Evolutionary conservation across 352 stramenopile species (phyloP).

Genomic region (Globisporangium uncinulatum): DNA sequence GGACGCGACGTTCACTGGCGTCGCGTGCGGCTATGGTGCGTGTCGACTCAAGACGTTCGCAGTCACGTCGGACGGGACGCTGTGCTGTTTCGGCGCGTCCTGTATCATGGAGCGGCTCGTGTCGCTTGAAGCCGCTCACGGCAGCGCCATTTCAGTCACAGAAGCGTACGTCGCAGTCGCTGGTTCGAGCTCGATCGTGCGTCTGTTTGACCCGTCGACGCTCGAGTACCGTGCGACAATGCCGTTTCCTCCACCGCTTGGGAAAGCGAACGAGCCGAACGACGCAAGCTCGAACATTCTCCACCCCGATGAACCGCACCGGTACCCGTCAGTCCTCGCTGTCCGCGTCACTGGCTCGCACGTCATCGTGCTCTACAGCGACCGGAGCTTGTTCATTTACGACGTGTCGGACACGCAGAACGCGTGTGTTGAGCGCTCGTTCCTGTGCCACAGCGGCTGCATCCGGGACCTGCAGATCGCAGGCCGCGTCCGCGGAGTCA

Average conservation of each 20-base stretch:
- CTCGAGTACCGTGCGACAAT: constrained; percentile 70
- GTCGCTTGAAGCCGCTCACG: constrained; percentile 51
- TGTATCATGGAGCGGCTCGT: constrained; percentile 74
- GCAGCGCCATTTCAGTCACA: constrained; percentile 71
- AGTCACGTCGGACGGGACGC: constrained; percentile 57
- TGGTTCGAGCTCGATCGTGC: constrained; percentile 55
- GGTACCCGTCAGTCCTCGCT: constrained; percentile 52
- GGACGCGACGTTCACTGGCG: constrained; percentile 62
- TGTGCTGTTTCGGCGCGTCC: constrained; percentile 73
- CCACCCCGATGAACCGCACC: constrained; percentile 45
- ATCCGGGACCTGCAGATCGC: constrained; percentile 64
- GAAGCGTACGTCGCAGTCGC: constrained; percentile 66
- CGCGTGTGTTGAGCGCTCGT: constrained; percentile 54
- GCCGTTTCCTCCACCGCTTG: constrained; percentile 71
- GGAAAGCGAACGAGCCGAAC: constrained; percentile 24
- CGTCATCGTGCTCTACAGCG: constrained; percentile 66
- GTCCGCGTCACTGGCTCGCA: constrained; percentile 57
- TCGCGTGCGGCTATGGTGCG: constrained; percentile 49
- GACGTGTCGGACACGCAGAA: constrained; percentile 45
- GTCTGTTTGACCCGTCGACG: constrained; percentile 66
- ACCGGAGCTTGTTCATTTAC: constrained; percentile 81
- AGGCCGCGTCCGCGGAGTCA: constrained; percentile 42
- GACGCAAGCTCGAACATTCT: constrained; percentile 17
- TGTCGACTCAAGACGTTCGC: constrained; percentile 69
- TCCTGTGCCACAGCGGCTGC: constrained; percentile 73